Evolutionary conservation across 768 basidiomycete genomes (phyloP), one percentile per base, ranked within the genome.

Genomic region (Auriscalpium orientale): DNA sequence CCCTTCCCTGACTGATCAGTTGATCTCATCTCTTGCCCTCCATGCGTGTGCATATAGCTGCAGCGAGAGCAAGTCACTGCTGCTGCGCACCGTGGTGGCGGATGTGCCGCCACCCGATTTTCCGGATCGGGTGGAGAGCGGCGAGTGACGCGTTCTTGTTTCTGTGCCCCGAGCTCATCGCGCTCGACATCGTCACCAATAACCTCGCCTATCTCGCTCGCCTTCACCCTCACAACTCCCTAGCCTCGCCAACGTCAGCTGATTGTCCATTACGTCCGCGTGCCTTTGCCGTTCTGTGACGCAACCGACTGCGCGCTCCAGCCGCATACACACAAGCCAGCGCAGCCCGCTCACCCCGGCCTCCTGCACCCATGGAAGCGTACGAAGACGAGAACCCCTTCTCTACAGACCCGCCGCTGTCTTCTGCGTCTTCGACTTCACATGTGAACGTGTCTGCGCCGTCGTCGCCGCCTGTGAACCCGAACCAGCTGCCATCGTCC

Each of bases 401-500:
- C 60, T 69, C 66, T 28, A 58, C 62, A n/a, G 68, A 69, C 53
- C 67, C 68, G 54, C 64, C 66, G 47, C 64, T 64, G 49, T 69
- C 71, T 5, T 81, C 80, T 58, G 68, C 77, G 16, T 83, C 83
- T 3, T 82, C 82, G 7, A 72, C 78, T 1, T 76, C 78, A 47
- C 75, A 78, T 52, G 74, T 81, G 38, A 76, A 80, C 59, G 69
- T 83, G 36, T 83, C 81, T 47, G 82, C 80, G 10, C 79, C 85
- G 3, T 74, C 83, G 50, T 85, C 87, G 15, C 83, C 83, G 7
- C 56, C 74, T 50, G 53, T 18, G 43, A 48, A n/a, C 46, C 15
- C 63, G 28, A 20, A 75, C 20, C 73, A 80, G 36, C 77, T 82
- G 16, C 76, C 85, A 16, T 65, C 71, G 22, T 74, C 77, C 16